phyloP scores from a whole-genome alignment of 2,329 filamentous ascomycete genomes.

The Venturia pyrina region DNA sequence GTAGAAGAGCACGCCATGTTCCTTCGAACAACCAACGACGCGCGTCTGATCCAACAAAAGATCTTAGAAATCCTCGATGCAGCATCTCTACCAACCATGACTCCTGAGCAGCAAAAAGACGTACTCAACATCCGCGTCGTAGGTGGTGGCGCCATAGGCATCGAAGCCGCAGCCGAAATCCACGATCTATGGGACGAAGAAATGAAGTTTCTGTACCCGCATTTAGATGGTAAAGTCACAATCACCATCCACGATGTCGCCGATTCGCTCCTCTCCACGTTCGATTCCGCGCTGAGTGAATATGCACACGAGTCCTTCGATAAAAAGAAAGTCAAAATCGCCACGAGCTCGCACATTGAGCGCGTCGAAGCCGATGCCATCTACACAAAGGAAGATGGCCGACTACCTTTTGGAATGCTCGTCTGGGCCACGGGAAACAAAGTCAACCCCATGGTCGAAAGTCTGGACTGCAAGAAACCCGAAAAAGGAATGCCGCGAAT shows the following conservation, averaged over 20 bases:
- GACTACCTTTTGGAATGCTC: slow-evolving; percentile 28
- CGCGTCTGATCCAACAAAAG: slow-evolving; percentile 24
- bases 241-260: slow-evolving; percentile 38
- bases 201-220: slow-evolving; percentile 30
- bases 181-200: slow-evolving; percentile 32
- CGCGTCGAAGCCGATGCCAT: slow-evolving; percentile 25
- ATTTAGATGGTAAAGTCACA: slow-evolving; percentile 28
- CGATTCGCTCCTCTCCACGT: slow-evolving; percentile 30
- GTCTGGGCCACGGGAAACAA: slow-evolving; percentile 32
- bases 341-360: slow-evolving; percentile 29
- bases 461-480: slow-evolving; percentile 23
- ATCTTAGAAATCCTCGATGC: slow-evolving; percentile 29
- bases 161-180: slow-evolving; percentile 35
- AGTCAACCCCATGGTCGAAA: slow-evolving; percentile 23
- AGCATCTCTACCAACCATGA: slow-evolving; percentile 23
- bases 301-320: slow-evolving; percentile 31
- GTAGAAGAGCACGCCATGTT: slow-evolving; percentile 31
- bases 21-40: slow-evolving; percentile 27
- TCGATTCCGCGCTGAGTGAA: slow-evolving; percentile 31
- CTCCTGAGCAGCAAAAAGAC: slow-evolving; percentile 21
- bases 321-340: slow-evolving; percentile 28
- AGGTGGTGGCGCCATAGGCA: slow-evolving; percentile 33
- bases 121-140: slow-evolving; percentile 31
- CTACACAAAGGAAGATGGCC: slow-evolving; percentile 26
- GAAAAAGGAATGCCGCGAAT: slow-evolving; percentile 26